phyloP scores from a whole-genome alignment of 305 asterid genomes.

The Fraxinus ornus region DNA sequence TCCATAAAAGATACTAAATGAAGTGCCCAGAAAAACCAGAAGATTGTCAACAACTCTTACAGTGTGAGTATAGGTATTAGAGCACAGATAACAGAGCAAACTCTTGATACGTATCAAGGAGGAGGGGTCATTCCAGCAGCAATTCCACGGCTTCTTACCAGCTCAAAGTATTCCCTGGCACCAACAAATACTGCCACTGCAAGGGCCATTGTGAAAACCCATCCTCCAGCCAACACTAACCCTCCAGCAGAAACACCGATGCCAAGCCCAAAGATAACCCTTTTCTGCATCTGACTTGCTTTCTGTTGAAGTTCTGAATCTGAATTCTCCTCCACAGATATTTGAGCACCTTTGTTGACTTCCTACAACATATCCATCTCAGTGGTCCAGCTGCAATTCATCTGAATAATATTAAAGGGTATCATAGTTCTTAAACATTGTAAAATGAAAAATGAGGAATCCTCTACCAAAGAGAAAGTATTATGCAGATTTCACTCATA shows the following conservation, averaged over 20 bases:
- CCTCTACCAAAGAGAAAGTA: background rate
- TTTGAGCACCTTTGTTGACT: slow-evolving; percentile 45
- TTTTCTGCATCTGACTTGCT: slow-evolving; percentile 67
- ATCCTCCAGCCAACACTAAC: slow-evolving; percentile 84
- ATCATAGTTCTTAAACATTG: background rate
- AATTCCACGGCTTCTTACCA: slow-evolving; percentile 91
- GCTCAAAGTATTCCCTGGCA: slow-evolving; percentile 90
- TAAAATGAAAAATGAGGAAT: slow-evolving; percentile 1
- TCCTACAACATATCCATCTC: slow-evolving; percentile 59
- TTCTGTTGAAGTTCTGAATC: slow-evolving; percentile 43
- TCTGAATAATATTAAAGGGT: slow-evolving; percentile 7
- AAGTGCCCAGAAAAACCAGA: slow-evolving; percentile 14
- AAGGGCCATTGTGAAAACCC: slow-evolving; percentile 76
- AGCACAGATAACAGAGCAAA: slow-evolving; percentile 76
- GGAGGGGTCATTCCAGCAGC: slow-evolving; percentile 98
- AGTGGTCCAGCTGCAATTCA: slow-evolving; percentile 31
- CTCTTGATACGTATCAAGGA: slow-evolving; percentile 83
- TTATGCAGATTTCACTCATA: background rate
- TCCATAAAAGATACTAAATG: slow-evolving; percentile 21
- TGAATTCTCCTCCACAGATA: slow-evolving; percentile 36
- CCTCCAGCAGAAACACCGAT: slow-evolving; percentile 82
- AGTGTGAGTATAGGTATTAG: slow-evolving; percentile 83
- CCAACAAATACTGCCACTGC: slow-evolving; percentile 79
- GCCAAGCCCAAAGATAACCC: slow-evolving; percentile 80
- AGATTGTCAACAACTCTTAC: slow-evolving; percentile 55